These are phyloP conservation scores for Calendula officinalis DNA, from an alignment of 129 eudicot species.

Conservation along the genomic window DNA sequence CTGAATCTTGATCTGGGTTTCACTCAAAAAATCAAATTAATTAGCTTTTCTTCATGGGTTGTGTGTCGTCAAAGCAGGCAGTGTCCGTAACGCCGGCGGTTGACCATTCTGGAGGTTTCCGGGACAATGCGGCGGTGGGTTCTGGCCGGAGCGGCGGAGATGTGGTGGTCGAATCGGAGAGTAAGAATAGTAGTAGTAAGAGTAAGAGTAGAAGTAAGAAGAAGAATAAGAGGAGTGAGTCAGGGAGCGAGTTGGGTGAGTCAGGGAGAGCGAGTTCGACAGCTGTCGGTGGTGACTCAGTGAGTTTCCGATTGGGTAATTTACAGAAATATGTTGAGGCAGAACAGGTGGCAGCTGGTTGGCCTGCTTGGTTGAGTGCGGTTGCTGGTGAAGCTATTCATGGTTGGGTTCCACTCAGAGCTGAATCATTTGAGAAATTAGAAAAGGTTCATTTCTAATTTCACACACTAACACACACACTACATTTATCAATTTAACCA, in stretches of 20 bases:
- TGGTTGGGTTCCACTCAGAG: slow-evolving; percentile 85
- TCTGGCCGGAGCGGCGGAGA: slow-evolving; percentile 56
- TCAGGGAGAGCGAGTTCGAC: slow-evolving; percentile 79
- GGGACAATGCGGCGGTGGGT: slow-evolving; percentile 52
- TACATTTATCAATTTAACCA: too few species aligned
- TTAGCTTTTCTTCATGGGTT: slow-evolving; percentile 52
- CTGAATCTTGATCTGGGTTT: slow-evolving; percentile 29
- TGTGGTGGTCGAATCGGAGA: slow-evolving; percentile 49
- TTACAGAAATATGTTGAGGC: slow-evolving; percentile 70
- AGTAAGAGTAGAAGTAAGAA: slow-evolving; percentile 31
- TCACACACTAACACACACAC: slow-evolving; percentile 2
- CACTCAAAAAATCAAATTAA: slow-evolving; percentile 1
- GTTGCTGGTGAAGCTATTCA: slow-evolving; percentile 90
- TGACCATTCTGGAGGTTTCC: slow-evolving; percentile 69
- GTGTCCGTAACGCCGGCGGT: slow-evolving; percentile 89
- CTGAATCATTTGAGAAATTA: slow-evolving; percentile 81
- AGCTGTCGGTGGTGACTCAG: slow-evolving; percentile 52
- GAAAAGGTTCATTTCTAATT: slow-evolving; percentile 54
- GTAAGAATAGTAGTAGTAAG: slow-evolving; percentile 17
- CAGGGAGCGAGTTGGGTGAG: slow-evolving; percentile 78
- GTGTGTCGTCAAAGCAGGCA: slow-evolving; percentile 86
- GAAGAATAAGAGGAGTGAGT: slow-evolving; percentile 53
- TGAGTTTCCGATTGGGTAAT: slow-evolving; percentile 87
- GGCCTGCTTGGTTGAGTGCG: slow-evolving; percentile 96
- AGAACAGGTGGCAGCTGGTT: slow-evolving; percentile 86